Evolutionary conservation across 192 early-diverging fungal genomes (phyloP), one percentile per base, ranked within the genome.

Genomic region (Coemansia sp.): DNA sequence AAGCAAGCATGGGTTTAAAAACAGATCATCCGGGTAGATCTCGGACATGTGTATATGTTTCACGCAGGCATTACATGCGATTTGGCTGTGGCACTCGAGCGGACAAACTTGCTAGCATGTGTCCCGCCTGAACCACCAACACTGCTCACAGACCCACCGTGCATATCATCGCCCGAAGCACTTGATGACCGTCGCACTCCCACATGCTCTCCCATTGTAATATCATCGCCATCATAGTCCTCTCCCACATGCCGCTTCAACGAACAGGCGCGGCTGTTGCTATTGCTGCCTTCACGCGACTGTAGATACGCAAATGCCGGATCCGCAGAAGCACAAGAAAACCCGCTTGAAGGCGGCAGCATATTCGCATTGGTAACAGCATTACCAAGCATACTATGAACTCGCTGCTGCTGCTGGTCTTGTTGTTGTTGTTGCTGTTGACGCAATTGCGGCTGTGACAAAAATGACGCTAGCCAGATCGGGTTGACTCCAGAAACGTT

Each of bases 221-320:
- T 50, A n/a, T 55, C 58, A 1, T 53, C 40, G 30, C 42, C 42
- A 15, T 51, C 45, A 4, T 58, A 64, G 10, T 52, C 60, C 22
- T 64, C 61, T 10, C 63, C 61, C 9, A 55, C 47, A 44, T 74
- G 65, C 13, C 72, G 72, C 41, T 74, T 74, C 35, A 74, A 56
- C 40, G 71, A 74, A 26, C 34, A 18, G 10, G 52, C 44, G 3
- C 60, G 53, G 27, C 32, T 47, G 41, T 23, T 26, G 37, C 18
- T 32, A 26, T 17, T 24, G n/a, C 24, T 44, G 24, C 8, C 24
- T 26, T 44, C 26, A 9, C 1, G 20, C 42, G 5, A 5, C 15
- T 14, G 19, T 25, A 14, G 42, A 4, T 44, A 25, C 24, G 30
- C 51, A 25, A 14, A 15, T 27, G 13, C 13, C 10, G 13, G 35